These are phyloP conservation scores for Daedaleopsis nitida DNA, from an alignment of 768 basidiomycete genomes.

Conservation along the genomic window DNA sequence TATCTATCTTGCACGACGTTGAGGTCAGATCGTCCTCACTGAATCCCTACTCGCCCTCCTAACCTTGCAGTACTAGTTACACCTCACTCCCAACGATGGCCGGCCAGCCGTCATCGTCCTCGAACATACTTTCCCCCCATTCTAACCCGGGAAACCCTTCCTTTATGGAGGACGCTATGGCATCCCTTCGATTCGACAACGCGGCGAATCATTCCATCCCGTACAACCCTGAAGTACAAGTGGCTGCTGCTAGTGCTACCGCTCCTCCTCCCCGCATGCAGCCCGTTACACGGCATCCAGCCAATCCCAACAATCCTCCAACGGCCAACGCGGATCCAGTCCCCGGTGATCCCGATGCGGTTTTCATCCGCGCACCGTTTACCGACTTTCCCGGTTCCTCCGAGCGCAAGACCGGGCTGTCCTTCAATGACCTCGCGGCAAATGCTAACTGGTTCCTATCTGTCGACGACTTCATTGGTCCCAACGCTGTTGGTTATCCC, in stretches of 20 bases:
- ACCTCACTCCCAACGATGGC: constrained; percentile 18
- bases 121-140: constrained; percentile 15
- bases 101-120: constrained; percentile 18
- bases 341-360: constrained; percentile 59
- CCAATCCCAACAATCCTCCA: constrained; percentile 9
- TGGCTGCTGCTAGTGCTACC: background rate
- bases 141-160: constrained; percentile 4
- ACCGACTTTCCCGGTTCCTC: constrained; percentile 63
- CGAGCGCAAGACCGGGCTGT: constrained; percentile 64
- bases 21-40: background rate
- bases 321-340: constrained; percentile 53
- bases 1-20: background rate
- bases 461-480: constrained; percentile 58
- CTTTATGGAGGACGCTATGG: background rate
- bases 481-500: constrained; percentile 68
- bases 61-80: background rate
- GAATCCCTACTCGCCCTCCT: background rate
- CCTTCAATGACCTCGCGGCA: constrained; percentile 70
- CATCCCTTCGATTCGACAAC: constrained; percentile 1
- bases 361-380: constrained; percentile 81
- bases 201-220: background rate
- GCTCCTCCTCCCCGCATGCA: constrained; percentile 4
- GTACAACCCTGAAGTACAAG: background rate
- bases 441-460: constrained; percentile 83
- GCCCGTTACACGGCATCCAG: background rate